A percentile compares a stretch with the other conserved stretches of the same genome.
These are phyloP conservation scores for Massariosphaeria phaeospora DNA, from an alignment of 495 filamentous ascomycete species.

Conservation along the genomic window DNA sequence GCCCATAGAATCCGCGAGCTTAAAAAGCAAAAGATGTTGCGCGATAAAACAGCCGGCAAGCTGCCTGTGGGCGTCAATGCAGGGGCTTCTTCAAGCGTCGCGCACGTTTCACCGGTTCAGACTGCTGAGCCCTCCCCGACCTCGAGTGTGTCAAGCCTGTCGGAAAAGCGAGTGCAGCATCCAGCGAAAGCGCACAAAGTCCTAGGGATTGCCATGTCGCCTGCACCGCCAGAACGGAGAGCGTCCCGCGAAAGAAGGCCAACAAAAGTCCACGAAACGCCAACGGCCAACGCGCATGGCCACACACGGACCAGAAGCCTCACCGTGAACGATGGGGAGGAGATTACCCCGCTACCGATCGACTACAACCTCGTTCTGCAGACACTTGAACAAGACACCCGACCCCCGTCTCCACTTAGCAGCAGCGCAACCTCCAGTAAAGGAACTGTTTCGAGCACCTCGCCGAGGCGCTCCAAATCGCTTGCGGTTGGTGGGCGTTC, in stretches of 20 bases:
- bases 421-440: constrained; percentile 28
- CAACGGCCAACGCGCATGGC: neutral
- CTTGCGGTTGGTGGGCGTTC: constrained; percentile 32
- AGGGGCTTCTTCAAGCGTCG: constrained; percentile 27
- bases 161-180: constrained; percentile 31
- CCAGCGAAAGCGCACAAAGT: constrained; percentile 39
- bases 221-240: constrained; percentile 21
- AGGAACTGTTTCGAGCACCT: constrained; percentile 12
- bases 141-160: constrained; percentile 34
- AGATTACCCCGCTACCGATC: constrained; percentile 35
- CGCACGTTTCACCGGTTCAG: constrained; percentile 29
- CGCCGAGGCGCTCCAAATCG: constrained; percentile 21
- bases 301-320: constrained; percentile 23
- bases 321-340: constrained; percentile 30
- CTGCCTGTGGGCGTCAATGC: constrained; percentile 29
- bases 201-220: constrained; percentile 31
- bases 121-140: constrained; percentile 29
- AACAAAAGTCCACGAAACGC: constrained; percentile 15
- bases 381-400: constrained; percentile 17
- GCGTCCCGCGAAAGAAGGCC: constrained; percentile 15
- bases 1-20: constrained; percentile 27
- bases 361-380: constrained; percentile 33
- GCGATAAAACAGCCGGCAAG: constrained; percentile 34
- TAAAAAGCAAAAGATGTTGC: constrained; percentile 28
- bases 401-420: neutral